Evolutionary conservation across 2,329 filamentous ascomycete genomes (phyloP).

Genomic region (Talaromyces sp.): DNA sequence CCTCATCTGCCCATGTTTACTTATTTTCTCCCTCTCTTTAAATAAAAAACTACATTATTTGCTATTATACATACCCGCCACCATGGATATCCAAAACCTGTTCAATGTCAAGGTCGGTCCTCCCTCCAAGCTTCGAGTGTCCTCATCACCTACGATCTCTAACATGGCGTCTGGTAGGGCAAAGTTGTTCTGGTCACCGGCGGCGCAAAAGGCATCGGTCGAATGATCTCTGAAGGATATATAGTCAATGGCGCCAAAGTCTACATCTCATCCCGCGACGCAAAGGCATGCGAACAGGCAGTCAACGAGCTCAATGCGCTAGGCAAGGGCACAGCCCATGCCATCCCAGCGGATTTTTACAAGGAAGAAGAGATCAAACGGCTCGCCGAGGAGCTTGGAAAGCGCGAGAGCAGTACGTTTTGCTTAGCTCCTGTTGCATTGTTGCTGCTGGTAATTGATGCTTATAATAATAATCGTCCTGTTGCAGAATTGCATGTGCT

Average conservation of each 20-base stretch:
- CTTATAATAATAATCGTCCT: not conserved
- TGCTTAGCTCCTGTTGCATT: not conserved
- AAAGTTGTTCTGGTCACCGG: conserved; percentile 47
- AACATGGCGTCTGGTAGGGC: conserved; percentile 20
- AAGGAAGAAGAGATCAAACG: conserved; percentile 46
- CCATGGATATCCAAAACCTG: conserved; percentile 51
- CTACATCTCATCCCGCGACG: conserved; percentile 50
- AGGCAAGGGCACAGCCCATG: conserved; percentile 46
- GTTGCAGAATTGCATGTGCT: conserved; percentile 38
- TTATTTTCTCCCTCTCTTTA: not conserved
- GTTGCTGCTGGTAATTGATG: not conserved
- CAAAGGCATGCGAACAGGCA: conserved; percentile 44
- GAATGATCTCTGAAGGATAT: conserved; percentile 51
- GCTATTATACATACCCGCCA: not conserved
- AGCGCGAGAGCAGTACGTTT: conserved; percentile 49
- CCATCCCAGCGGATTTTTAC: conserved; percentile 48
- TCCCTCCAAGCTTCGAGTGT: conserved; percentile 8
- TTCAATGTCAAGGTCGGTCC: conserved; percentile 53
- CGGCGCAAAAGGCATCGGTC: conserved; percentile 47
- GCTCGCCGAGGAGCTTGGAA: conserved; percentile 44
- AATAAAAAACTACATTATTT: not conserved
- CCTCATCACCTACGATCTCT: conserved; percentile 33
- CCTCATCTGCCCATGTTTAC: not conserved
- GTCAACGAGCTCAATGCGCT: conserved; percentile 44
- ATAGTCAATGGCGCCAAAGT: conserved; percentile 48